Conservation (phyloP, 805 yeast species). For the Myxozyma neglecta region DNA sequence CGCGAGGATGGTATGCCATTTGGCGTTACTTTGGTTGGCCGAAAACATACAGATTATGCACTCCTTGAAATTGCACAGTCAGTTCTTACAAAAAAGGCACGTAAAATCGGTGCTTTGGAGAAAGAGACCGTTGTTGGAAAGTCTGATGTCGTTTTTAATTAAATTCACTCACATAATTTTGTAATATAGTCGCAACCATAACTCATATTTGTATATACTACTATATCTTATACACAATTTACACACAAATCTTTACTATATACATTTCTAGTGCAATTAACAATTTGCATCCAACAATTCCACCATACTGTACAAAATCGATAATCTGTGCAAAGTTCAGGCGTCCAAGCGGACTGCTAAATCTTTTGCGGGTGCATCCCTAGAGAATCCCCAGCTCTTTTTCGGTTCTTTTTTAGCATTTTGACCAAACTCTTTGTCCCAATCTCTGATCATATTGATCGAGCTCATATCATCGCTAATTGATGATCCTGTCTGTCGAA, state of each 20-base stretch:
- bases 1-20: constrained; percentile 82
- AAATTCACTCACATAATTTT: not conserved
- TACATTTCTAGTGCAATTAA: not conserved
- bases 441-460: constrained; percentile 23
- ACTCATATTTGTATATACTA: too few species aligned
- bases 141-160: constrained; percentile 22
- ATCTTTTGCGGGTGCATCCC: not conserved
- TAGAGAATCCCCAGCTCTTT: constrained; percentile 16
- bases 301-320: not conserved
- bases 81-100: constrained; percentile 52
- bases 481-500: constrained; percentile 23
- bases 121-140: constrained; percentile 7
- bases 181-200: too few species aligned
- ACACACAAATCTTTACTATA: not conserved
- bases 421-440: constrained; percentile 29
- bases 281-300: not conserved
- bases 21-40: constrained; percentile 83
- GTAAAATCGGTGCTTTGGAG: constrained; percentile 51
- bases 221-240: not conserved
- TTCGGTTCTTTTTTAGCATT: constrained; percentile 8
- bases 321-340: not conserved
- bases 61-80: constrained; percentile 77
- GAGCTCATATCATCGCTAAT: constrained; percentile 29
- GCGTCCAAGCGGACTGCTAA: constrained; percentile 2
- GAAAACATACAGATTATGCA: constrained; percentile 84